These are phyloP conservation scores for Solanum clarkiae DNA, from an alignment of 257 asterid genomes.

Conservation along the genomic window DNA sequence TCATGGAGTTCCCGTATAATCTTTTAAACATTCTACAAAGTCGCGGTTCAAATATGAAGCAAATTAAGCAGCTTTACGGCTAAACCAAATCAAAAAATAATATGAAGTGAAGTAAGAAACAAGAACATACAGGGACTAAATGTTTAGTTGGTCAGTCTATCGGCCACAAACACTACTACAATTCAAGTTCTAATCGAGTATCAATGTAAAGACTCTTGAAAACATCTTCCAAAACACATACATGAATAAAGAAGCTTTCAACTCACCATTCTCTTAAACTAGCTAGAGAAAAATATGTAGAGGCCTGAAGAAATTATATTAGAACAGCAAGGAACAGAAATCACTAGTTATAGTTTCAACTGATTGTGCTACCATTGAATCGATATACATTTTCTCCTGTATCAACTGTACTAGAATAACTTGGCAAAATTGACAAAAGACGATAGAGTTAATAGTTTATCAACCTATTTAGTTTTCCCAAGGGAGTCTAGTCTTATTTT, in stretches of 20 bases:
- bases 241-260: not conserved
- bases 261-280: not conserved
- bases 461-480: not conserved
- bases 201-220: not conserved
- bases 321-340: not conserved
- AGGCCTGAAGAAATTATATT: not conserved
- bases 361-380: not conserved
- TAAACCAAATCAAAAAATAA: not conserved
- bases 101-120: not conserved
- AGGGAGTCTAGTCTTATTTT: not conserved
- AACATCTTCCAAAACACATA: not conserved
- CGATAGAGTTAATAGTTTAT: not conserved
- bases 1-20: not conserved
- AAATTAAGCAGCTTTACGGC: not conserved
- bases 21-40: not conserved
- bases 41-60: not conserved
- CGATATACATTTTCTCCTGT: not conserved
- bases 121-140: not conserved
- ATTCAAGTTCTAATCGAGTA: not conserved
- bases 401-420: not conserved
- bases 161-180: not conserved
- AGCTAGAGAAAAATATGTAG: not conserved
- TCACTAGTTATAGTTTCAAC: not conserved
- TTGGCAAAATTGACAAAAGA: not conserved
- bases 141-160: not conserved